A percentile compares a stretch with the other conserved stretches of the same genome.
These are phyloP conservation scores for Hibiscus mutabilis DNA, from an alignment of 345 rosid genomes.

Conservation along the genomic window DNA sequence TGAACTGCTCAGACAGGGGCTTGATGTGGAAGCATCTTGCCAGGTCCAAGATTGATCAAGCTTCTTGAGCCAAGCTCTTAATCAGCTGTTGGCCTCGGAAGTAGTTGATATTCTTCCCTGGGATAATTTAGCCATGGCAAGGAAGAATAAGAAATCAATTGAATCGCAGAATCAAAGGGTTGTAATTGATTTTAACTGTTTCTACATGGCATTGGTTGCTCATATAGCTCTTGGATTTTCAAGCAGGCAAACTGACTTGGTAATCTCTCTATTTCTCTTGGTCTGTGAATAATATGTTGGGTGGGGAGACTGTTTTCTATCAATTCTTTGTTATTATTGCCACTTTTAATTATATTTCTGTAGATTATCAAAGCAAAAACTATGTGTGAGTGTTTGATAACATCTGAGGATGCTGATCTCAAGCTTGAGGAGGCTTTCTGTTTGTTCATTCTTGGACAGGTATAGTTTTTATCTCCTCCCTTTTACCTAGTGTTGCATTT, in stretches of 20 bases:
- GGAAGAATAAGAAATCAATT: constrained; percentile 86
- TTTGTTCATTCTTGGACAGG: constrained; percentile 86
- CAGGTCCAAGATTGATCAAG: constrained; percentile 87
- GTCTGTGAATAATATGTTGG: constrained; percentile 10
- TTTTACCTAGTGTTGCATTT: constrained; percentile 4
- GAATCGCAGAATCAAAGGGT: constrained; percentile 93
- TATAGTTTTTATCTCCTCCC: constrained; percentile 17
- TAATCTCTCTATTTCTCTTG: constrained; percentile 26
- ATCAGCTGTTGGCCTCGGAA: constrained; percentile 73
- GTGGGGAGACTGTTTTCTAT: constrained; percentile 9
- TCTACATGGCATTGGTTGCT: constrained; percentile 64
- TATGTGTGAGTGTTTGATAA: constrained; percentile 72
- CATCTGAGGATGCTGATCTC: constrained; percentile 79
- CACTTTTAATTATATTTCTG: constrained; percentile 22
- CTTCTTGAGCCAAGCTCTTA: constrained; percentile 71
- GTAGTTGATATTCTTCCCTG: constrained; percentile 88
- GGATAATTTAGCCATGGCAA: constrained; percentile 57
- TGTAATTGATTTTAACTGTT: constrained; percentile 72
- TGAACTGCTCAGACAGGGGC: constrained; percentile 88
- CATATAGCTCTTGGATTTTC: constrained; percentile 90
- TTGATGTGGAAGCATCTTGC: constrained; percentile 76
- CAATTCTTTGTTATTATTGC: constrained; percentile 11
- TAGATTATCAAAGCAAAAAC: constrained; percentile 73
- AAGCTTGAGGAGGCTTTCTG: constrained; percentile 87
- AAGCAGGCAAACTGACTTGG: constrained; percentile 70